phyloP scores from a whole-genome alignment of 768 basidiomycete species.

The Lentinus tigrinus region DNA sequence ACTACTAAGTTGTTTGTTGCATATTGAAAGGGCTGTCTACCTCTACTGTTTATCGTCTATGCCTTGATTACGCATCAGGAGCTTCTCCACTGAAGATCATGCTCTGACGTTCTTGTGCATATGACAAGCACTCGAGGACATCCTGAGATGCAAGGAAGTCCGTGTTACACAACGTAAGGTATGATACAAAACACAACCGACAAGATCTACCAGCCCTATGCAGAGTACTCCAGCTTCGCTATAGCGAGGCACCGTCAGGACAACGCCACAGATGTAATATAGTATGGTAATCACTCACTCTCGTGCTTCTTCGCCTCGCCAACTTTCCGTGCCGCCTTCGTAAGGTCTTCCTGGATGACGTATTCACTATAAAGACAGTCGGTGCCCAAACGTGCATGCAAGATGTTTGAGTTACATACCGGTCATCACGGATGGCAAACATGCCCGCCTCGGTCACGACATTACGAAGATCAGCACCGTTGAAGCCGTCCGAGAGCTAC shows the following conservation, averaged over 20 bases:
- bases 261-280: not conserved
- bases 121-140: no score
- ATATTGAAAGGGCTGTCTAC: no score
- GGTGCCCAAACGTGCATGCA: not conserved
- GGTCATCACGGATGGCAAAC: constrained; percentile 97
- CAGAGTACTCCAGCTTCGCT: constrained; percentile 47
- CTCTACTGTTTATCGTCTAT: no score
- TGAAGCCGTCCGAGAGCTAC: constrained; percentile 87
- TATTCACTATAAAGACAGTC: constrained; percentile 59
- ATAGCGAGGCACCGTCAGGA: constrained; percentile 4
- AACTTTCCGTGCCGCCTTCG: constrained; percentile 94
- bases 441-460: constrained; percentile 95
- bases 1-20: no score
- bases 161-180: constrained; percentile 6
- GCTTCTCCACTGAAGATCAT: no score
- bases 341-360: constrained; percentile 90
- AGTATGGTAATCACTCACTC: constrained; percentile 56
- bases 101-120: no score
- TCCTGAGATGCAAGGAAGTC: constrained; percentile 2
- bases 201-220: constrained; percentile 24
- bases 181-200: constrained; percentile 10
- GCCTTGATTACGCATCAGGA: no score
- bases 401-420: constrained; percentile 43
- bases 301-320: constrained; percentile 98
- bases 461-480: constrained; percentile 95